Conservation (phyloP, 2,329 filamentous ascomycete genomes). For the Cytospora mali region DNA sequence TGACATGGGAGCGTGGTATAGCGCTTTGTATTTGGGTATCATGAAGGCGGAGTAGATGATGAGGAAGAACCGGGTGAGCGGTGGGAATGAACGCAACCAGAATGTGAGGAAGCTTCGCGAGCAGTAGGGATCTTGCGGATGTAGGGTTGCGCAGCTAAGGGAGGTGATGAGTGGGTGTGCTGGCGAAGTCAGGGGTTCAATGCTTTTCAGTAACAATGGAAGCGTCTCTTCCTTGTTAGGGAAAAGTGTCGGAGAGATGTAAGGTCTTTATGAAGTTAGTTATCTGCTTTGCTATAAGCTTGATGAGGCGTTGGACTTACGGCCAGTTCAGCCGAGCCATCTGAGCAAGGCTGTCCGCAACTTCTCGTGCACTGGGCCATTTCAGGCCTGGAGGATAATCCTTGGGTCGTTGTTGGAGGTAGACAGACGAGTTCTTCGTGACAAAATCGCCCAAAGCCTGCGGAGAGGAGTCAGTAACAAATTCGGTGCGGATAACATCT, state of each 20-base stretch:
- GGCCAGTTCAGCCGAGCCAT: constrained; percentile 87
- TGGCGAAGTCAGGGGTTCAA: constrained; percentile 77
- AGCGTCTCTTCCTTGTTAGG: constrained; percentile 68
- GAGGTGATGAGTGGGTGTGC: constrained; percentile 86
- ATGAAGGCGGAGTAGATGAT: constrained; percentile 73
- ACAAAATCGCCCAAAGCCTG: constrained; percentile 49
- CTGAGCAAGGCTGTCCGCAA: constrained; percentile 78
- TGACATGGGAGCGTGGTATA: constrained; percentile 70
- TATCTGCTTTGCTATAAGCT: constrained; percentile 29
- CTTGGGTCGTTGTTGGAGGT: constrained; percentile 73
- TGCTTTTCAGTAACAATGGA: constrained; percentile 63
- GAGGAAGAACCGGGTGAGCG: constrained; percentile 76
- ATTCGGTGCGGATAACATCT: background rate
- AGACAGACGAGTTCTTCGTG: constrained; percentile 76
- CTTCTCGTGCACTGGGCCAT: constrained; percentile 77
- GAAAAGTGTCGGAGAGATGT: constrained; percentile 84
- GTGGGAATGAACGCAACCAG: constrained; percentile 81
- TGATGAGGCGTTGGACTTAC: constrained; percentile 50
- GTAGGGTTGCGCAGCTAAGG: constrained; percentile 86
- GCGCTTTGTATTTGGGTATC: constrained; percentile 65
- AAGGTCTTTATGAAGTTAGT: constrained; percentile 54
- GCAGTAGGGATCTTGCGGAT: constrained; percentile 87
- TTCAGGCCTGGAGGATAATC: constrained; percentile 65
- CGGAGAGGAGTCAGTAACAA: background rate
- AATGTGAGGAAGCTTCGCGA: constrained; percentile 84